Evolutionary conservation across 2,329 filamentous ascomycete species (phyloP), one percentile per base, ranked within the genome.

Genomic region (Cyclaneusma minus): DNA sequence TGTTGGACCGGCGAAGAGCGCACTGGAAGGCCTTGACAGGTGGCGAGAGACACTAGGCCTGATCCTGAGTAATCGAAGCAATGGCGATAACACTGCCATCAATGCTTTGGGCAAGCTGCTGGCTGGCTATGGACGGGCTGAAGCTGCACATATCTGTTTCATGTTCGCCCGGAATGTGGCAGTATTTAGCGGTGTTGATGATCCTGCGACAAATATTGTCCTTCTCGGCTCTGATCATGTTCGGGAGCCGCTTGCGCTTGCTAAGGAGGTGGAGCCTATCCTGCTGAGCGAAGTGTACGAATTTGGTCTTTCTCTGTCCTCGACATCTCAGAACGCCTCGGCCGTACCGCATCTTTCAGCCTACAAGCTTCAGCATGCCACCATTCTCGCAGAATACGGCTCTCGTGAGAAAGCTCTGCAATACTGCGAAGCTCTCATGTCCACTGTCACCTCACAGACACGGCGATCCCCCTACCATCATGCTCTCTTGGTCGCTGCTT

Each of bases 251-350:
- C 66, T 75, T 27, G 72, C 81, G 26, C 76, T 85, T 35, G 73
- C 74, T 28, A 71, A 76, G 36, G 84, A 95, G 41, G 64, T 80
- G 5, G 84, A 95, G 45, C 68, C 83, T 4, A 68, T 94, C n/a
- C 60, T 94, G 26, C 65, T 98, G n/a, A 95, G 83, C 21, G 89
- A 99, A 49, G 72, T 93, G 0, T 95, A 91, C 43, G 89, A 99
- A 48, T 95, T 83, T 48, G 84, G 81, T 1, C 59, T 82, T 7
- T 80, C 80, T 7, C 64, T 95, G 9, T 62, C 76, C 3, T 65
- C 64, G 13, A 58, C 60, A 15, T 61, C 64, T 3, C 55, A 62
- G 13, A 51, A 62, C 7, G 51, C 61, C 0, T 56, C 69, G 17
- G 63, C 66, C 21, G 66, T 80, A 31, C 82, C 87, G 8, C 85